Percentiles rank a stretch among this genome's conserved stretches.
These are phyloP conservation scores for Rhododendron ferrugineum DNA, from an alignment of 148 eudicot species.

Conservation along the genomic window DNA sequence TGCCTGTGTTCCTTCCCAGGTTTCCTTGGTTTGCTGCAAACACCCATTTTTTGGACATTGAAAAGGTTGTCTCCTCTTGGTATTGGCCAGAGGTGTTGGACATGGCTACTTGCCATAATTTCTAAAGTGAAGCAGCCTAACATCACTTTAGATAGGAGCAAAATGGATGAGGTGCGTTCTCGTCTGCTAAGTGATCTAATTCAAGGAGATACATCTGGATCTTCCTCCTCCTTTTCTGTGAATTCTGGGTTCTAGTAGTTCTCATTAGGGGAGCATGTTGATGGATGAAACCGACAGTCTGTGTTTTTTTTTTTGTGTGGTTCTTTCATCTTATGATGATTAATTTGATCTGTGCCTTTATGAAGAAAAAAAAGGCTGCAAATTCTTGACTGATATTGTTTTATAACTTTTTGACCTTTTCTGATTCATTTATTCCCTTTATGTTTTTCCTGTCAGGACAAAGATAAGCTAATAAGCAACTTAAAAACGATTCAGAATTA, in stretches of 20 bases:
- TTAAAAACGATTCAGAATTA: constrained; percentile 81
- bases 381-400: background rate
- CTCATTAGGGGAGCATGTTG: background rate
- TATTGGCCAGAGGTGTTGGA: background rate
- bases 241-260: background rate
- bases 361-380: background rate
- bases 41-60: background rate
- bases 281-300: background rate
- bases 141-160: too few relatives aligned
- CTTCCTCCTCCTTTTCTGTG: too few relatives aligned
- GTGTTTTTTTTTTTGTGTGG: background rate
- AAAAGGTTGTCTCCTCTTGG: background rate
- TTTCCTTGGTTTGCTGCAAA: background rate
- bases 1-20: too few relatives aligned
- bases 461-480: constrained; percentile 71
- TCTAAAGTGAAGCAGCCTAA: too few relatives aligned
- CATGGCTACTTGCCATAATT: background rate
- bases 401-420: background rate
- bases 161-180: too few relatives aligned
- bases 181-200: too few relatives aligned
- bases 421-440: background rate
- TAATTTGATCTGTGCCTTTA: background rate
- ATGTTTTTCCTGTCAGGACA: constrained; percentile 53
- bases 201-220: too few relatives aligned
- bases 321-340: background rate